Base-by-base conservation (phyloP, 495 filamentous ascomycete genomes). In the Penicillium canescens region DNA sequence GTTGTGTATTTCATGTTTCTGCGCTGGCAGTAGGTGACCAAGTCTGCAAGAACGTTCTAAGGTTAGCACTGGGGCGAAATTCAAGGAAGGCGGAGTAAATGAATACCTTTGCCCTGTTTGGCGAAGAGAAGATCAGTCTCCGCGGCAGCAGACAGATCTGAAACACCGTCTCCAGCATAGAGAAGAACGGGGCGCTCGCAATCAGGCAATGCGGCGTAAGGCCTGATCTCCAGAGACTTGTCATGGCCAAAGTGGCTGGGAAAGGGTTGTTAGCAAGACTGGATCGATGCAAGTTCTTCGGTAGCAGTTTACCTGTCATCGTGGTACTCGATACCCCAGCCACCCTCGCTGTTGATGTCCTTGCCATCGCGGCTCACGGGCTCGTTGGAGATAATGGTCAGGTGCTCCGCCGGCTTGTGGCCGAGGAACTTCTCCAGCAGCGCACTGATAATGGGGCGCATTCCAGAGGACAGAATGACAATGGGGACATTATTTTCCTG, bases 101-200 rank as follows among this genome's bases (percentile, higher is more conserved):
- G 8, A 24, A 42, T 82, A 94, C 91, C 91, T 67, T 89, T 82
- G 8, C 90, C 92, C 34, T 87, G 82, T 79, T 97, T 98, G 45
- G 92, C 92, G 66, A 96, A 96, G 14, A 96, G 71, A 38, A 96
- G 68, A 64, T 96, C 89, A 13, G 92, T 95, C 70, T 96, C 91
- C 44, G 84, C 81, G 2, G 92, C 92, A 9, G 92, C 92, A 28
- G 88, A 92, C 39, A 96, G 74, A 64, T 96, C 92, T 1, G 89
- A 93, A 0, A 96, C 89, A 23, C 92, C 92, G 54, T 96, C 92
- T 42, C 92, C 92, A 21, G 91, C 92, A 59, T 96, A 96, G 56
- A 96, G 86, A 67, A 96, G 80, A 9, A 80, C 82, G 0, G 92
- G 92, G 47, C 91, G 77, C 51, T 86, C 73, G 13, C 73, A 71